phyloP scores from a whole-genome alignment of 495 filamentous ascomycete genomes.

The Penicillium argentinense region DNA sequence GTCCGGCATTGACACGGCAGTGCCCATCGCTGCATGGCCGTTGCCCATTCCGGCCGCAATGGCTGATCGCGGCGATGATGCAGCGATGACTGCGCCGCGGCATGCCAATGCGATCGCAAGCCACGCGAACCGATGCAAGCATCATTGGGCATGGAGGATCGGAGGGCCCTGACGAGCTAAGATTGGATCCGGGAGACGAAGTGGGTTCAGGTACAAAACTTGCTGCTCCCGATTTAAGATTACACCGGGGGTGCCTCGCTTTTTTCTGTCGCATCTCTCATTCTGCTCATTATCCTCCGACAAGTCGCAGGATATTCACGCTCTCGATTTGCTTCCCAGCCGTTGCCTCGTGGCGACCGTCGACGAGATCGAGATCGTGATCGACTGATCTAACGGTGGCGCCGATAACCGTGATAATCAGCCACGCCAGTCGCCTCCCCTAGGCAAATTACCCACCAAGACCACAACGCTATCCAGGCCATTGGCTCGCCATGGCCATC shows the following conservation, averaged over 20 bases:
- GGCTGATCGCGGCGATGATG: constrained; percentile 1
- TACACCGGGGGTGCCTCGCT: background rate
- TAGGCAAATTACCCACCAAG: too few species aligned
- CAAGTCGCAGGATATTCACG: too few species aligned
- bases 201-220: background rate
- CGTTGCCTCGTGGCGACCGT: background rate
- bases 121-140: too few species aligned
- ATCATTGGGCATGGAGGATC: constrained; percentile 4
- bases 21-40: too few species aligned
- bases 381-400: constrained; percentile 6
- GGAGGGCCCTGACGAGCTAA: too few species aligned
- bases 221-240: background rate
- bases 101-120: too few species aligned
- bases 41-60: constrained; percentile 7
- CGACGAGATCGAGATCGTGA: constrained; percentile 6
- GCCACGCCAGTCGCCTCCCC: background rate
- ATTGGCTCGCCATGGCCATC: constrained; percentile 30
- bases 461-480: background rate
- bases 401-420: constrained; percentile 3
- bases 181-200: too few species aligned
- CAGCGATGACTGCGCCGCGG: too few species aligned
- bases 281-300: background rate
- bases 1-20: too few species aligned
- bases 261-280: background rate
- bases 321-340: background rate